phyloP scores from a whole-genome alignment of 805 yeast genomes.

The Wickerhamiella australiensis region DNA sequence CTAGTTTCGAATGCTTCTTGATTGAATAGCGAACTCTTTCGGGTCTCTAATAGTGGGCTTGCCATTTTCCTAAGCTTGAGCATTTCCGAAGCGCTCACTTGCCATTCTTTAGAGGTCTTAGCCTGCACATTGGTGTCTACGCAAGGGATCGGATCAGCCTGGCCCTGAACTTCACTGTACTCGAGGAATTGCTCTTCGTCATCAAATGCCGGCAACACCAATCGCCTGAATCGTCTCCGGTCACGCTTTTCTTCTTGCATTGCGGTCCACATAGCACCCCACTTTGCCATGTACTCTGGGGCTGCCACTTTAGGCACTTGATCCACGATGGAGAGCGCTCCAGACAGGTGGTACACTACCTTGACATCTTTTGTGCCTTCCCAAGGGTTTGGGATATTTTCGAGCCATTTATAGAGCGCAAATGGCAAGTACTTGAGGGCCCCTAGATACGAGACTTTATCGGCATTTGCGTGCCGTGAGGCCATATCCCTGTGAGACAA shows the following conservation, averaged over 20 bases:
- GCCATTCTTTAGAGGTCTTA: slow-evolving; percentile 7
- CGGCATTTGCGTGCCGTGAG: slow-evolving; percentile 63
- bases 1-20: slow-evolving; percentile 64
- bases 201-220: slow-evolving; percentile 92
- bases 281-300: slow-evolving; percentile 84
- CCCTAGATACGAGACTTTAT: slow-evolving; percentile 77
- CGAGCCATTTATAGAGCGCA: slow-evolving; percentile 76
- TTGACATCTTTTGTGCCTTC: slow-evolving; percentile 73
- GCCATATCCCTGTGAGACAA: slow-evolving; percentile 77
- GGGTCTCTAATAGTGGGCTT: slow-evolving; percentile 47
- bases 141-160: neutral
- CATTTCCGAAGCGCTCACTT: slow-evolving; percentile 30
- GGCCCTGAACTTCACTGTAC: slow-evolving; percentile 47
- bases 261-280: slow-evolving; percentile 87
- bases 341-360: slow-evolving; percentile 79
- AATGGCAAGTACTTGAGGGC: slow-evolving; percentile 93
- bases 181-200: slow-evolving; percentile 91
- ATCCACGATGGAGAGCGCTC: slow-evolving; percentile 91
- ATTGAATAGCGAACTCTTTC: slow-evolving; percentile 40
- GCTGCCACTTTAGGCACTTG: slow-evolving; percentile 86
- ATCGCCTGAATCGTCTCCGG: slow-evolving; percentile 74
- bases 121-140: slow-evolving; percentile 1
- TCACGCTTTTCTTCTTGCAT: slow-evolving; percentile 94
- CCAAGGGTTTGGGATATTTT: slow-evolving; percentile 99
- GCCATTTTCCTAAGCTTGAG: slow-evolving; percentile 54